Percentiles rank a stretch among this genome's conserved stretches.
Evolutionary conservation across 257 asterid species (phyloP).

Genomic region (Fraxinus americana): DNA sequence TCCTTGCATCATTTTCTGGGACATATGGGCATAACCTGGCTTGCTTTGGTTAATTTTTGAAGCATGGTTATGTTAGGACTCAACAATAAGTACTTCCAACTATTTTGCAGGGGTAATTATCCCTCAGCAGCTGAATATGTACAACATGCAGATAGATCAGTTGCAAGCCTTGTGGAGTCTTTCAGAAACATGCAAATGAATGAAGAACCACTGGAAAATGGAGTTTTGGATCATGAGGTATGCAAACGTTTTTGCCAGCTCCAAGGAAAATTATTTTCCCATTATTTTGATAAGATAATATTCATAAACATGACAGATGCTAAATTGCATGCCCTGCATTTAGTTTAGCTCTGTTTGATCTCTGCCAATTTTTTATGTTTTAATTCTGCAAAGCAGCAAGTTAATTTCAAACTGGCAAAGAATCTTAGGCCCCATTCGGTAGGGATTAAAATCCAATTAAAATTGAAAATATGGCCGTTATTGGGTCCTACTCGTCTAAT

Average conservation of each 20-base stretch:
- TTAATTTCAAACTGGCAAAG: not conserved
- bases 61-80: constrained; percentile 4
- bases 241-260: not conserved
- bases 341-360: not conserved
- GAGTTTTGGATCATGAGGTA: constrained; percentile 81
- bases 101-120: constrained; percentile 53
- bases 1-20: constrained; percentile 17
- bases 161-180: constrained; percentile 73
- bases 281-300: not conserved
- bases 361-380: not conserved
- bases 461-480: too few species aligned
- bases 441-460: too few species aligned
- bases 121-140: constrained; percentile 73
- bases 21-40: constrained; percentile 6
- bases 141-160: constrained; percentile 63
- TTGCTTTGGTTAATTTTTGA: not conserved
- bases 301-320: not conserved
- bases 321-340: not conserved
- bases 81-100: constrained; percentile 18
- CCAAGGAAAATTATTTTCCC: not conserved
- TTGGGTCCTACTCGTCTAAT: too few species aligned
- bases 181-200: constrained; percentile 74
- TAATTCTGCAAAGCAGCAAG: not conserved
- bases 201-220: constrained; percentile 76
- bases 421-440: not conserved